Conservation (phyloP, 2,329 filamentous ascomycete species). For the Elsinoe ampelina region DNA sequence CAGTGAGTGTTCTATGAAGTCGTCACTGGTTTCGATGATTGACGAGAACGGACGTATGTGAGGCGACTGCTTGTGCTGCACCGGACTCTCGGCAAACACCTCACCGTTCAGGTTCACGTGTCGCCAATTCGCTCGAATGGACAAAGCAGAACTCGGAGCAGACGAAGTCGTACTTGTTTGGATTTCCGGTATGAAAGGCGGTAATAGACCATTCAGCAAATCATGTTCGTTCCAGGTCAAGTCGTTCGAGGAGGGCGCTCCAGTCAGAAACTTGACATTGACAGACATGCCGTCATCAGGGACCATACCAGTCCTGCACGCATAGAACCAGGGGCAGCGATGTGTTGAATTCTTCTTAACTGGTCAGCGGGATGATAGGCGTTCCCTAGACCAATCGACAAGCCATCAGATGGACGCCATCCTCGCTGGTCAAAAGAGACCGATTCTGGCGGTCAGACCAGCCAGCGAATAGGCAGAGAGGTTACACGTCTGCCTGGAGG, state of each 20-base stretch:
- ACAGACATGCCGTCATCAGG: not conserved
- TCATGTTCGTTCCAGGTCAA: constrained; percentile 46
- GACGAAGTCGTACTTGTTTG: not conserved
- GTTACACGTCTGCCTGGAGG: not conserved
- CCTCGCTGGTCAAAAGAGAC: too few relatives aligned
- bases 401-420: too few relatives aligned
- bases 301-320: too few relatives aligned
- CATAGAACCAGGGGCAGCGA: too few relatives aligned
- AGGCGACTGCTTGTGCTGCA: not conserved
- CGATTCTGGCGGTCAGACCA: too few relatives aligned
- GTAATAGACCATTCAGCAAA: constrained; percentile 43
- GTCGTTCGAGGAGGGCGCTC: constrained; percentile 48
- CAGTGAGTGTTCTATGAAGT: constrained; percentile 73
- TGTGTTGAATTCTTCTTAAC: too few relatives aligned
- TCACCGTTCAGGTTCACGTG: constrained; percentile 15
- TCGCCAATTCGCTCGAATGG: constrained; percentile 22
- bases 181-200: constrained; percentile 30
- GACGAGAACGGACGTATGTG: not conserved
- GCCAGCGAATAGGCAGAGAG: not conserved
- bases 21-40: constrained; percentile 31
- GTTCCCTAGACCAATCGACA: too few relatives aligned
- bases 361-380: too few relatives aligned
- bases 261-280: constrained; percentile 44
- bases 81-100: constrained; percentile 10
- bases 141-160: constrained; percentile 16